phyloP scores from a whole-genome alignment of 1,139 yeast species.

The Yueomyces sp. region DNA sequence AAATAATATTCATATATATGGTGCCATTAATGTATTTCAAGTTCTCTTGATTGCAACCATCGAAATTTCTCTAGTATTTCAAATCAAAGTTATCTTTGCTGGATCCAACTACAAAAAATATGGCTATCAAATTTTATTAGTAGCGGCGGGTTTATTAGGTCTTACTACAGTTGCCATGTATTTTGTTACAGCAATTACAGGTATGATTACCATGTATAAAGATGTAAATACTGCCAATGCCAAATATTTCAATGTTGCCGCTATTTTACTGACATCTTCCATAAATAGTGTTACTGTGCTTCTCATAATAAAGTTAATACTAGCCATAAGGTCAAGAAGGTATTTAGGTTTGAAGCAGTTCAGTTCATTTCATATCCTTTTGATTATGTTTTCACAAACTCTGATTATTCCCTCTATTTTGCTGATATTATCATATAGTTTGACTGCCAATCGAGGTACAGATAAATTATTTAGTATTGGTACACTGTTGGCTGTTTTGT shows the following conservation, averaged over 20 bases:
- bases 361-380: constrained; percentile 64
- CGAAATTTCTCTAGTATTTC: constrained; percentile 56
- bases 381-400: constrained; percentile 76
- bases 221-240: constrained; percentile 23
- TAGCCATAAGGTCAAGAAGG: constrained; percentile 63
- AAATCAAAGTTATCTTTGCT: constrained; percentile 55
- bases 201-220: constrained; percentile 22
- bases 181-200: constrained; percentile 32
- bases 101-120: constrained; percentile 33
- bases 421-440: constrained; percentile 39
- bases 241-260: constrained; percentile 33
- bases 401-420: constrained; percentile 65
- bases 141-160: constrained; percentile 33
- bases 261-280: constrained; percentile 56
- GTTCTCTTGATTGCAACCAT: constrained; percentile 46
- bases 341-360: constrained; percentile 70
- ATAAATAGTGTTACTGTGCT: constrained; percentile 49
- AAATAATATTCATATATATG: constrained; percentile 31
- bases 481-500: constrained; percentile 39
- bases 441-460: constrained; percentile 16
- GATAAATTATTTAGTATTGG: constrained; percentile 30
- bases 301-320: constrained; percentile 44
- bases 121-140: constrained; percentile 20
- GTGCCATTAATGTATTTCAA: constrained; percentile 50
- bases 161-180: constrained; percentile 41